Percentiles rank a stretch among this genome's conserved stretches.
Conservation (phyloP, 2,329 filamentous ascomycete species). For the Colletotrichum theobromicola region DNA sequence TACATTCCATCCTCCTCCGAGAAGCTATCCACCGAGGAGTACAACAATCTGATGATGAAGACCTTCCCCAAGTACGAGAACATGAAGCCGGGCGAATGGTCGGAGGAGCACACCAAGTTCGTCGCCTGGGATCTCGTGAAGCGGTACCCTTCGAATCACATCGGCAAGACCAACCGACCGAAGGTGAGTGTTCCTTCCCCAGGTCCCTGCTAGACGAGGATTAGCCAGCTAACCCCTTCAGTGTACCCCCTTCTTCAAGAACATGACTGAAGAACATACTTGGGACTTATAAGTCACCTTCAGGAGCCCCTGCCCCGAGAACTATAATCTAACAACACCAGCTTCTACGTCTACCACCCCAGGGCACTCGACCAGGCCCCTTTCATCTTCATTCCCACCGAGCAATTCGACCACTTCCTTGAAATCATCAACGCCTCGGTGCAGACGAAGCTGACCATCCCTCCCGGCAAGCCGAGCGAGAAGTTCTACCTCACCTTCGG, state of each 20-base stretch:
- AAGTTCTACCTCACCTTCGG: slow-evolving; percentile 69
- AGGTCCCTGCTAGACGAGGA: neutral
- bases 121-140: slow-evolving; percentile 58
- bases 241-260: slow-evolving; percentile 58
- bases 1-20: slow-evolving; percentile 4
- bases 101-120: slow-evolving; percentile 40
- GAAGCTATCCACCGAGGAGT: neutral
- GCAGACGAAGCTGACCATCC: slow-evolving; percentile 61
- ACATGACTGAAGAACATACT: slow-evolving; percentile 60
- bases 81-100: slow-evolving; percentile 19
- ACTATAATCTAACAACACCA: slow-evolving; percentile 34
- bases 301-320: neutral
- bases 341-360: slow-evolving; percentile 71
- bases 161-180: slow-evolving; percentile 57
- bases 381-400: slow-evolving; percentile 70
- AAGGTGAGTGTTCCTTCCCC: slow-evolving; percentile 38
- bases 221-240: slow-evolving; percentile 21
- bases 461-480: slow-evolving; percentile 50
- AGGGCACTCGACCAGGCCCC: slow-evolving; percentile 50
- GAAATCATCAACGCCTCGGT: slow-evolving; percentile 67
- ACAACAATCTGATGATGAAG: neutral
- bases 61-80: slow-evolving; percentile 9
- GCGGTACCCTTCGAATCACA: slow-evolving; percentile 65
- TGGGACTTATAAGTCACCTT: slow-evolving; percentile 77
- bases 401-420: slow-evolving; percentile 70